phyloP scores from a whole-genome alignment of 345 rosid species.

The Gossypioides kirkii region DNA sequence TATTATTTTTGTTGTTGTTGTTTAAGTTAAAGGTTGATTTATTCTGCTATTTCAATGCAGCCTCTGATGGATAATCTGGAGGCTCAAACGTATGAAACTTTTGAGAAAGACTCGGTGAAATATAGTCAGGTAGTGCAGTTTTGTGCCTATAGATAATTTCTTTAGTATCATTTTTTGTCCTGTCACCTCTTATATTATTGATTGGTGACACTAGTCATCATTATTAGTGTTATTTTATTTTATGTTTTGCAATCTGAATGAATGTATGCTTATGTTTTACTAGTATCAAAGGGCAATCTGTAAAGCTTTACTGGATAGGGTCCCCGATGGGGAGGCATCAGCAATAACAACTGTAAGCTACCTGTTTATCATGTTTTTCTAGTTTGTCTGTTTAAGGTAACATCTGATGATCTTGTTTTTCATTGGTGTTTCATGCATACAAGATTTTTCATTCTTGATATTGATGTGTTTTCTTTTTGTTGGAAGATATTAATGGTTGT shows the following conservation, averaged over 20 bases:
- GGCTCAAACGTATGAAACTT: constrained; percentile 98
- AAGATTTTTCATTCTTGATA: not conserved
- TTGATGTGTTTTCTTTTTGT: constrained; percentile 14
- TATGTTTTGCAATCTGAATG: constrained; percentile 11
- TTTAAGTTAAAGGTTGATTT: not conserved
- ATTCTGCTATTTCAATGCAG: constrained; percentile 34
- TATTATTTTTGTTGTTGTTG: not conserved
- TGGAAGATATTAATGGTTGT: constrained; percentile 93
- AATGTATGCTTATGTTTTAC: constrained; percentile 29
- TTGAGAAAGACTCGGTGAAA: constrained; percentile 87
- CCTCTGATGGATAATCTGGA: constrained; percentile 99
- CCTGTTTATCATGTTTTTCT: not conserved
- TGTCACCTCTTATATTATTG: constrained; percentile 5
- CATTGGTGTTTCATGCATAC: not conserved
- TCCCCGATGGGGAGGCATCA: constrained; percentile 57
- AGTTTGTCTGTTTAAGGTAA: not conserved
- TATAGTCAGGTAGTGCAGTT: constrained; percentile 65
- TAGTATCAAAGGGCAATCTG: constrained; percentile 87
- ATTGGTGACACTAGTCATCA: not conserved
- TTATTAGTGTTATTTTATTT: not conserved
- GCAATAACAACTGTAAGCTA: constrained; percentile 58
- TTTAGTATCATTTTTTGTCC: not conserved
- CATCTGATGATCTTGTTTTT: not conserved
- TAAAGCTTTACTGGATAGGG: constrained; percentile 84
- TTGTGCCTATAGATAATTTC: not conserved